Base-by-base conservation (phyloP, 1,139 yeast genomes). In the Pichia terricola region DNA sequence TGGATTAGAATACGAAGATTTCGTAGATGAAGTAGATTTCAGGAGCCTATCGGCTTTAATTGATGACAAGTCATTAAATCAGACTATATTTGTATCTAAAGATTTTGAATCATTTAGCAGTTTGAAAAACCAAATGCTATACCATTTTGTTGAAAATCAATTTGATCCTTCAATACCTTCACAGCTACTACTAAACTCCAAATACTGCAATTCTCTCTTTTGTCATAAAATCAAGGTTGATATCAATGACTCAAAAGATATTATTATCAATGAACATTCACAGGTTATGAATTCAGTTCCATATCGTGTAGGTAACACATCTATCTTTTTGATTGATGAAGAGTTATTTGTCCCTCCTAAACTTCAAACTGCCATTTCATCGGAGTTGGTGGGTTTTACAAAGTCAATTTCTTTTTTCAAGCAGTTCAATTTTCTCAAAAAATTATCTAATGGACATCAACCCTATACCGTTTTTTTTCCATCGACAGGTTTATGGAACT, bases 401-500 rank as follows among this genome's bases (percentile, higher is more conserved):
- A 71, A 65, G 47, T 71, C 82, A 0, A 55, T 79, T 41, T 57
- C 63, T 6, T 72, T 77, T 44, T 53, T 81, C 40, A 69, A 73
- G 26, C 72, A 76, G 27, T 60, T 75, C n/a, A 67, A 65, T 6
- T 52, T 79, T 34, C 54, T 74, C 28, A 67, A 70, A 42, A 65
- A 76, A 28, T 46, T 48, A 36, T 39, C 47, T 2, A 52, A 53
- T 10, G 30, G 37, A 22, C 52, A 53, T n/a, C 31, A 38, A 26
- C 94, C 95, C 0, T 86, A 85, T 65, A 77, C 96, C 0, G 65
- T 82, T 0, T 77, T 91, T 43, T 64, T 89, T 36, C 98, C 97
- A 0, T 81, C 91, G 49, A 79, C 85, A 28, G 64, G 69, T 28
- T 77, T 94, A 0, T 89, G 96, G 96, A 70, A 72, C 25, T 61